phyloP scores from a whole-genome alignment of 2,329 filamentous ascomycete species.

The Diaporthe vexans region DNA sequence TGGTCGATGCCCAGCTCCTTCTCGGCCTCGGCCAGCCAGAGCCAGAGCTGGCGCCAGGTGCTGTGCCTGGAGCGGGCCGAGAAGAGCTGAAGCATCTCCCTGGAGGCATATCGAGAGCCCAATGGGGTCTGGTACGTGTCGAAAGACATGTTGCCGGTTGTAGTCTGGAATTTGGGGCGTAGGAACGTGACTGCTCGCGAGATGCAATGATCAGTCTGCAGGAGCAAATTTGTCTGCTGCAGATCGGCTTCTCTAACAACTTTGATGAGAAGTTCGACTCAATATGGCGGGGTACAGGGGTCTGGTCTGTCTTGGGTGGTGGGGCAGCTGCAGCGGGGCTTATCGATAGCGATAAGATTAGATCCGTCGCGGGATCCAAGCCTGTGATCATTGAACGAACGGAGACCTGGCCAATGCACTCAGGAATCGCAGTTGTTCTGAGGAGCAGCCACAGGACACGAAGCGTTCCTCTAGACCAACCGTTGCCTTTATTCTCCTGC shows the following conservation, averaged over 20 bases:
- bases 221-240: constrained; percentile 5
- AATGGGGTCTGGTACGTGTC: constrained; percentile 78
- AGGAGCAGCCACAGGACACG: too few relatives aligned
- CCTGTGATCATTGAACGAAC: background rate
- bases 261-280: constrained; percentile 29
- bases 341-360: constrained; percentile 21
- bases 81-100: constrained; percentile 85
- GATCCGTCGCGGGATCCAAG: background rate
- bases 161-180: background rate
- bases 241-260: constrained; percentile 23
- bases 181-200: background rate
- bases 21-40: constrained; percentile 85
- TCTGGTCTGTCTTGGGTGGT: background rate
- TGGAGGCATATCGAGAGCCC: constrained; percentile 79
- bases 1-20: constrained; percentile 81
- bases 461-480: too few relatives aligned
- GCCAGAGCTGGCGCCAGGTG: constrained; percentile 89
- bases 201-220: background rate
- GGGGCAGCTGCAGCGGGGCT: constrained; percentile 25
- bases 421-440: background rate
- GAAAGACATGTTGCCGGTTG: constrained; percentile 37
- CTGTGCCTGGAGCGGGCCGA: constrained; percentile 80
- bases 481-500: too few relatives aligned
- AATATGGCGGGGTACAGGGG: constrained; percentile 35
- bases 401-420: too few relatives aligned